A percentile compares a stretch with the other conserved stretches of the same genome.
phyloP scores from a whole-genome alignment of 2,329 filamentous ascomycete species.

The Dothideomycetes sp. region DNA sequence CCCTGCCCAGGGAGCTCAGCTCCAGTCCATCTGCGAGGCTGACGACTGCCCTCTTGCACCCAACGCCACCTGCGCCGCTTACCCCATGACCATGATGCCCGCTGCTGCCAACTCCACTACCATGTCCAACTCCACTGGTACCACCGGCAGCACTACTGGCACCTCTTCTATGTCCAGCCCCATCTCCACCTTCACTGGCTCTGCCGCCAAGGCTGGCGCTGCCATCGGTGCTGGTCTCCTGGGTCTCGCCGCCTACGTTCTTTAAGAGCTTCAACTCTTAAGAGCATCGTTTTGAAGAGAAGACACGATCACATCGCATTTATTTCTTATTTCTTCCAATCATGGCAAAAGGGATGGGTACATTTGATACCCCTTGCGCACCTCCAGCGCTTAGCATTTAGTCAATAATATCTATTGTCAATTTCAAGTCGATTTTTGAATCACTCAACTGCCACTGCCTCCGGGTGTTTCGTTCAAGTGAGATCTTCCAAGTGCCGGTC shows the following conservation, averaged over 20 bases:
- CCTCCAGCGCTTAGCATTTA: too few species aligned
- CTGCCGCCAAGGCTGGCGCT: slow-evolving; percentile 6
- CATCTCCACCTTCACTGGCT: slow-evolving; percentile 4
- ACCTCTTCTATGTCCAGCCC: slow-evolving; percentile 1
- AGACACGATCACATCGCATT: too few species aligned
- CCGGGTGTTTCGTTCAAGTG: too few species aligned
- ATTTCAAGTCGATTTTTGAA: too few species aligned
- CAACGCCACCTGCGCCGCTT: slow-evolving; percentile 36
- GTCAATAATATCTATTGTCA: too few species aligned
- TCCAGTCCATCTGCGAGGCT: slow-evolving; percentile 47
- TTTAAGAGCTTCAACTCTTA: not conserved
- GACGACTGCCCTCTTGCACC: slow-evolving; percentile 37
- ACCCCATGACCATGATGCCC: slow-evolving; percentile 20
- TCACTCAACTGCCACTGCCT: too few species aligned
- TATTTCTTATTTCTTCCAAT: too few species aligned
- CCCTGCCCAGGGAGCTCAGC: slow-evolving; percentile 32
- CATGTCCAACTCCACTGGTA: slow-evolving; percentile 4
- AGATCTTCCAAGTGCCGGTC: too few species aligned
- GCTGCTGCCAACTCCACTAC: slow-evolving; percentile 5
- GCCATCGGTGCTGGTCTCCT: slow-evolving; percentile 4
- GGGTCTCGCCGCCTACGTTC: slow-evolving; percentile 1
- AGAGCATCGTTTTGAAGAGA: too few species aligned
- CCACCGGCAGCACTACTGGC: not conserved
- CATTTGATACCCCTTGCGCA: too few species aligned
- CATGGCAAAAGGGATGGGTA: too few species aligned